Evolutionary conservation across 2,329 filamentous ascomycete genomes (phyloP).

Genomic region (Microdochium bolleyi): DNA sequence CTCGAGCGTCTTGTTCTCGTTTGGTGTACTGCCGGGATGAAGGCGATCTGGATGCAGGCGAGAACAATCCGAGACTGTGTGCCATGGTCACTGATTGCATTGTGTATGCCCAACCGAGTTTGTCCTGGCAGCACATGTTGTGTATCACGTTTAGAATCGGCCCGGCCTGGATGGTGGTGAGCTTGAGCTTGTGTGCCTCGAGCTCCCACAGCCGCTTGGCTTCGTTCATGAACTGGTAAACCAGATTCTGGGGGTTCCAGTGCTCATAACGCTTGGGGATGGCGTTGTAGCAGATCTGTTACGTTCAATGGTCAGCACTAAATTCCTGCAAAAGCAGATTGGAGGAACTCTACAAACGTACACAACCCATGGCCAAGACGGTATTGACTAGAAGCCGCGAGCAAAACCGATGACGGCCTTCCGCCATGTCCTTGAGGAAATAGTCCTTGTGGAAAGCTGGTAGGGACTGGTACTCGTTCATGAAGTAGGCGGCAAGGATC

Average conservation of each 20-base stretch:
- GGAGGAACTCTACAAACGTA: slow-evolving; percentile 11
- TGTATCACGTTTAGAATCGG: slow-evolving; percentile 19
- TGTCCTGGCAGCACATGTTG: slow-evolving; percentile 24
- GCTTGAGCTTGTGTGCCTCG: slow-evolving; percentile 11
- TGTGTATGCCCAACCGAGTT: slow-evolving; percentile 24
- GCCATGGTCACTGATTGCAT: slow-evolving; percentile 23
- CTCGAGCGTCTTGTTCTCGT: slow-evolving; percentile 12
- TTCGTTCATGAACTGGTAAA: slow-evolving; percentile 26
- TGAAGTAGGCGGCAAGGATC: slow-evolving; percentile 16
- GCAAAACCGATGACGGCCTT: slow-evolving; percentile 21
- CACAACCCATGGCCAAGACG: slow-evolving; percentile 25
- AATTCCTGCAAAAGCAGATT: neutral
- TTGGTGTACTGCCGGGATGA: slow-evolving; percentile 3
- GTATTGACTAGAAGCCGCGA: slow-evolving; percentile 30
- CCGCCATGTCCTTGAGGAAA: slow-evolving; percentile 29
- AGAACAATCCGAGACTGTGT: slow-evolving; percentile 21
- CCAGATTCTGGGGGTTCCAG: slow-evolving; percentile 24
- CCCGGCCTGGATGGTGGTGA: slow-evolving; percentile 26
- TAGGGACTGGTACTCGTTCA: slow-evolving; percentile 26
- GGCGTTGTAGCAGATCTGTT: slow-evolving; percentile 18
- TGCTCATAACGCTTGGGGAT: slow-evolving; percentile 18
- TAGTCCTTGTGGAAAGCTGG: slow-evolving; percentile 28
- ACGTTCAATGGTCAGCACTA: neutral
- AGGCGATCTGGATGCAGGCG: neutral
- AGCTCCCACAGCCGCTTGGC: slow-evolving; percentile 25